Evolutionary conservation across 139 green algal genomes (phyloP).

Genomic region (Bryopsis sp.): DNA sequence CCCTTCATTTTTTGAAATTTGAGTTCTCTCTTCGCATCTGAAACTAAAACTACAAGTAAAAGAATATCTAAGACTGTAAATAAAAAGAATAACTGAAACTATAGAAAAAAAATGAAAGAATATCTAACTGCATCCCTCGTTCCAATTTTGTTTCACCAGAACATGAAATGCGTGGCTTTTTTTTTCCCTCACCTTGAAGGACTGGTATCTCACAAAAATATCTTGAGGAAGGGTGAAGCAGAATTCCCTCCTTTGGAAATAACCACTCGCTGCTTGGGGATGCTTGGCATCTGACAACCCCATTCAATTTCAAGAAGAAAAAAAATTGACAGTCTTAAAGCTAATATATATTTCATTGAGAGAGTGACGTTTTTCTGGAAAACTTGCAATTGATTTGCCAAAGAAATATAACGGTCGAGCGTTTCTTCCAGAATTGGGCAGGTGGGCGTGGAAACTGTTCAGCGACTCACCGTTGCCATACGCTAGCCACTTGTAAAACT

Average conservation of each 20-base stretch:
- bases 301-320: too few species aligned
- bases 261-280: conserved; percentile 54
- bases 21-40: too few species aligned
- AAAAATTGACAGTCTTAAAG: neutral
- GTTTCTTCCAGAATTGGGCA: neutral
- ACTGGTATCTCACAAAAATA: conserved; percentile 98
- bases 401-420: too few species aligned
- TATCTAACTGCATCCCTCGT: too few species aligned
- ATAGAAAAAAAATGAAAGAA: too few species aligned
- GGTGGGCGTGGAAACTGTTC: neutral
- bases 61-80: too few species aligned
- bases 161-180: neutral
- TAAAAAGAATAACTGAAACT: too few species aligned
- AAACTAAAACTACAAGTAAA: neutral
- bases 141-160: neutral
- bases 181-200: conserved; percentile 67
- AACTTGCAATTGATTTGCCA: too few species aligned
- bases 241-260: conserved; percentile 81
- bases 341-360: neutral
- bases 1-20: too few species aligned
- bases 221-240: conserved; percentile 97
- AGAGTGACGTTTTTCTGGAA: neutral
- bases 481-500: conserved; percentile 79
- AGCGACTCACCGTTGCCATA: conserved; percentile 77
- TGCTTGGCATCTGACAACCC: conserved; percentile 73